Conservation (phyloP, 176 grass and related monocot genomes). For the Aegilops bicornis region DNA sequence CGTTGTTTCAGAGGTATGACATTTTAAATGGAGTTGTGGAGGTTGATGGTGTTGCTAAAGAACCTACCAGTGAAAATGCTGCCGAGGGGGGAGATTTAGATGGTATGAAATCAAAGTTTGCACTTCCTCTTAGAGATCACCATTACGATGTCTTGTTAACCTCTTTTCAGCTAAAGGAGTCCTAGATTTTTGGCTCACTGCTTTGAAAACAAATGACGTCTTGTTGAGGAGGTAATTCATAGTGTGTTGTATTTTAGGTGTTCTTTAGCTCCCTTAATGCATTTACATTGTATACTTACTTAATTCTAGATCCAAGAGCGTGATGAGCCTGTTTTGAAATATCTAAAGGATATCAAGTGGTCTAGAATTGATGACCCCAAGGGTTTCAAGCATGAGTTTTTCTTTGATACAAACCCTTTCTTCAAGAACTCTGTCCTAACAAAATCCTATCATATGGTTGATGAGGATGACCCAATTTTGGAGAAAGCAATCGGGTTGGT, state of each 20-base stretch:
- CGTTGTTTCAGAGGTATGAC: slow-evolving; percentile 55
- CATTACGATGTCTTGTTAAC: slow-evolving; percentile 19
- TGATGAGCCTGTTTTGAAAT: slow-evolving; percentile 73
- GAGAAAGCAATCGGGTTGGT: slow-evolving; percentile 87
- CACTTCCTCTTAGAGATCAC: background rate
- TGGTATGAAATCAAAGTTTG: slow-evolving; percentile 23
- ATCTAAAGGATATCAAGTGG: slow-evolving; percentile 94
- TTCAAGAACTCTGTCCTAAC: slow-evolving; percentile 88
- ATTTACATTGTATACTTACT: background rate
- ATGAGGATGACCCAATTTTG: slow-evolving; percentile 89
- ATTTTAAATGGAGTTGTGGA: slow-evolving; percentile 90
- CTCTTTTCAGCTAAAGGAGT: slow-evolving; percentile 67
- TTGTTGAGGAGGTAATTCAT: slow-evolving; percentile 62
- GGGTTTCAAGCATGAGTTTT: slow-evolving; percentile 94
- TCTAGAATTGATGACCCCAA: slow-evolving; percentile 62
- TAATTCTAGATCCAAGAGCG: slow-evolving; percentile 75
- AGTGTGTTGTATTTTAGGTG: background rate
- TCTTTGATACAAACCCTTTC: slow-evolving; percentile 85
- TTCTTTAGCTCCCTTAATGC: background rate
- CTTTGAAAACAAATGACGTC: slow-evolving; percentile 88
- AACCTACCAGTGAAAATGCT: slow-evolving; percentile 42
- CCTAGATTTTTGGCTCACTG: slow-evolving; percentile 91
- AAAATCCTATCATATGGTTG: slow-evolving; percentile 90
- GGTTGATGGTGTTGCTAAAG: slow-evolving; percentile 56
- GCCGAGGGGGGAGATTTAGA: slow-evolving; percentile 46